phyloP scores from a whole-genome alignment of 2,329 filamentous ascomycete species.

The Penicillium sp. region DNA sequence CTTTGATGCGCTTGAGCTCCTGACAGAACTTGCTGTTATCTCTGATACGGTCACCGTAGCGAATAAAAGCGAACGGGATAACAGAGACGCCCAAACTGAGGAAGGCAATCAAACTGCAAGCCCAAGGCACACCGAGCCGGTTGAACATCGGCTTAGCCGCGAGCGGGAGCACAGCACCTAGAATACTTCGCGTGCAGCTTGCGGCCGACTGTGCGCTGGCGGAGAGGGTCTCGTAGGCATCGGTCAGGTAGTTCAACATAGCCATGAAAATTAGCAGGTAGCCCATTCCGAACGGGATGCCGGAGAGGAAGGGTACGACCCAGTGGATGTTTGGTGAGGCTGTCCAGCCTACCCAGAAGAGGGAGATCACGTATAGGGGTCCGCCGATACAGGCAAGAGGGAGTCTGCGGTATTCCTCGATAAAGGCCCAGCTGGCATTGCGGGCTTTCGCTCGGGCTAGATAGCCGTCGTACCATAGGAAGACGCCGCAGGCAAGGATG shows the following conservation, averaged over 20 bases:
- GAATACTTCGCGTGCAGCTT: slow-evolving; percentile 44
- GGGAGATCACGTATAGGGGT: slow-evolving; percentile 48
- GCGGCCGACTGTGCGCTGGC: slow-evolving; percentile 50
- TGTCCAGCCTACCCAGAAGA: slow-evolving; percentile 42
- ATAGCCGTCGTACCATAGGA: slow-evolving; percentile 57
- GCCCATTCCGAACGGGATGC: slow-evolving; percentile 55
- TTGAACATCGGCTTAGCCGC: slow-evolving; percentile 39
- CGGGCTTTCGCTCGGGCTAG: slow-evolving; percentile 47
- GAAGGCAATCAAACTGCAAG: slow-evolving; percentile 37
- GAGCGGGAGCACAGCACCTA: slow-evolving; percentile 53
- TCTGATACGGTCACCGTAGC: slow-evolving; percentile 33
- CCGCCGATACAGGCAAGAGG: slow-evolving; percentile 65
- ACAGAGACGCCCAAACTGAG: slow-evolving; percentile 31
- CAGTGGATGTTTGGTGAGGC: slow-evolving; percentile 28
- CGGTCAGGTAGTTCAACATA: slow-evolving; percentile 56
- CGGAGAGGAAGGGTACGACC: slow-evolving; percentile 50
- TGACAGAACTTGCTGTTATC: slow-evolving; percentile 38
- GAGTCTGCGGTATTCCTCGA: slow-evolving; percentile 52
- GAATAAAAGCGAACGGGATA: slow-evolving; percentile 39
- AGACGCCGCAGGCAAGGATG: slow-evolving; percentile 52
- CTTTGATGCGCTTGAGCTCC: slow-evolving; percentile 31
- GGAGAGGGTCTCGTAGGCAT: slow-evolving; percentile 60
- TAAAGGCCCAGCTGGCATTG: slow-evolving; percentile 17
- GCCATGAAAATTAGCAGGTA: slow-evolving; percentile 57
- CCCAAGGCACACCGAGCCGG: slow-evolving; percentile 37